Conservation (phyloP, 305 asterid species). For the Euphrasia arctica region DNA sequence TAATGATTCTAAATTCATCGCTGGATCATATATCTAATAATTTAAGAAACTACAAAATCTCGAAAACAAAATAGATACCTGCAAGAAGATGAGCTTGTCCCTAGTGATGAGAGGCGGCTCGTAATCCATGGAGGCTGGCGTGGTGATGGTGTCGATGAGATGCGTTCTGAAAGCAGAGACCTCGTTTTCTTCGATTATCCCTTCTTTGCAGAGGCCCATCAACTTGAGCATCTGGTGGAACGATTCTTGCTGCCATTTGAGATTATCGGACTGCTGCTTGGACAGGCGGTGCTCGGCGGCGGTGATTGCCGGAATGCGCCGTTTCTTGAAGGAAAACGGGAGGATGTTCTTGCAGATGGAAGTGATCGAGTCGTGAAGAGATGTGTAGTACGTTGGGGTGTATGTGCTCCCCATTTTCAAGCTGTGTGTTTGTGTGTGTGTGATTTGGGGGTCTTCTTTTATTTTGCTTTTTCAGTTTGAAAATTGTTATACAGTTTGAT, state of each 20-base stretch:
- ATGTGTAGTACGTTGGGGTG: conserved; percentile 78
- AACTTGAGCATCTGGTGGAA: conserved; percentile 85
- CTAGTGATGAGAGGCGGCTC: conserved; percentile 64
- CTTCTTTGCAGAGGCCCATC: conserved; percentile 85
- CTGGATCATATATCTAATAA: no score
- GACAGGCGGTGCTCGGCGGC: conserved; percentile 88
- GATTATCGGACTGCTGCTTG: conserved; percentile 83
- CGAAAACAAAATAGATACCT: conserved; percentile 38
- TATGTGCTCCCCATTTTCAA: conserved; percentile 66
- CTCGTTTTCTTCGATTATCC: conserved; percentile 62
- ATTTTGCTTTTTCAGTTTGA: conserved; percentile 21
- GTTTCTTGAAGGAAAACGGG: conserved; percentile 86
- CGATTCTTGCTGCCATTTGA: conserved; percentile 97
- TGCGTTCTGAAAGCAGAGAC: conserved; percentile 75
- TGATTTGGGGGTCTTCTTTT: conserved; percentile 5
- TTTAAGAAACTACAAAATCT: no score
- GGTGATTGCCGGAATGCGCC: conserved; percentile 71
- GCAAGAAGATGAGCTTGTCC: conserved; percentile 89
- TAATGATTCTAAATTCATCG: no score
- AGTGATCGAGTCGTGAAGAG: conserved; percentile 81
- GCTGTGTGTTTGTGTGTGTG: not conserved
- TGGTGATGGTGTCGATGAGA: conserved; percentile 67
- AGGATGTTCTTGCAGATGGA: conserved; percentile 84
- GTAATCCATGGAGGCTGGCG: conserved; percentile 56
- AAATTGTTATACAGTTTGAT: no score